A percentile compares a stretch with the other conserved stretches of the same genome.
Evolutionary conservation across 2,329 filamentous ascomycete species (phyloP).

Genomic region (Teratosphaeria zuluensis): DNA sequence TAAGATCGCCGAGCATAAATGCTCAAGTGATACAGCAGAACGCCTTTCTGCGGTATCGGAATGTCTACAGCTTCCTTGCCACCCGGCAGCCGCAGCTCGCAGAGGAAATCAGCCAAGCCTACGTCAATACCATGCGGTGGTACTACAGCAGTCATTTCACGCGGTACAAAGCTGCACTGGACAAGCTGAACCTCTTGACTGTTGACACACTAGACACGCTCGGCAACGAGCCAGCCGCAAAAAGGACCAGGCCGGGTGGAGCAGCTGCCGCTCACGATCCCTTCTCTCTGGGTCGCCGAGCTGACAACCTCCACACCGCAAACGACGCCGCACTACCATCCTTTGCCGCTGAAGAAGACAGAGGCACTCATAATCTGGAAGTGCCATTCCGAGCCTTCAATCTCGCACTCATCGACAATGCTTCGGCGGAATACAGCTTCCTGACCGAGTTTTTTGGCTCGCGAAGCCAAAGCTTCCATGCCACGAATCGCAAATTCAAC

Average conservation of each 20-base stretch:
- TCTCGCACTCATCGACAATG: slow-evolving; percentile 84
- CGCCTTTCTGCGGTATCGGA: slow-evolving; percentile 78
- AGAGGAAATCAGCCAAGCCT: slow-evolving; percentile 83
- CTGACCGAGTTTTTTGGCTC: slow-evolving; percentile 74
- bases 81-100: slow-evolving; percentile 74
- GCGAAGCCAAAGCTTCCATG: slow-evolving; percentile 57
- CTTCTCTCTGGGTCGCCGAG: slow-evolving; percentile 77
- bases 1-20: slow-evolving; percentile 92
- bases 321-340: slow-evolving; percentile 72
- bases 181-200: slow-evolving; percentile 72
- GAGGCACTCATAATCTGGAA: slow-evolving; percentile 76
- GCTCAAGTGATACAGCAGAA: slow-evolving; percentile 95
- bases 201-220: slow-evolving; percentile 78
- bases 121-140: slow-evolving; percentile 98
- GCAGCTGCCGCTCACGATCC: slow-evolving; percentile 54
- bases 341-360: slow-evolving; percentile 84
- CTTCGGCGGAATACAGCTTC: slow-evolving; percentile 90
- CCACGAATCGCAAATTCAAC: slow-evolving; percentile 72
- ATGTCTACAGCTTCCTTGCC: slow-evolving; percentile 76
- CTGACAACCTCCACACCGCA: slow-evolving; percentile 67
- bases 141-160: slow-evolving; percentile 90
- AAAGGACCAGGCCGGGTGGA: slow-evolving; percentile 11
- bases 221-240: slow-evolving; percentile 50
- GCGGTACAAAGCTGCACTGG: slow-evolving; percentile 73
- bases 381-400: slow-evolving; percentile 91